A percentile compares a stretch with the other conserved stretches of the same genome.
Evolutionary conservation across 306 rosid genomes (phyloP).

Genomic region (Comarum palustre): DNA sequence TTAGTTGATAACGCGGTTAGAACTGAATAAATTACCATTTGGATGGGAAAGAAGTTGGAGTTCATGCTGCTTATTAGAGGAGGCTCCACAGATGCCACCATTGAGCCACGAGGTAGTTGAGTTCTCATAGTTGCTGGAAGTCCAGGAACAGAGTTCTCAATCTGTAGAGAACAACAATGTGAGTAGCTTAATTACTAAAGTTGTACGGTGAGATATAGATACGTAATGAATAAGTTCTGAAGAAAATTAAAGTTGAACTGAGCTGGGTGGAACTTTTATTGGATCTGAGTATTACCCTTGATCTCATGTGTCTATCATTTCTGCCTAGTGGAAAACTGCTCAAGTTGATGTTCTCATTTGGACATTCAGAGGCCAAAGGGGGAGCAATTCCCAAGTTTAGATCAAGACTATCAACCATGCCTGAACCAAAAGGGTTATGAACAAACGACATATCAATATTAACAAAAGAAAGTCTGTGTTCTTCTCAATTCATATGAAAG

Average conservation of each 20-base stretch:
- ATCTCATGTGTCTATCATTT: slow-evolving; percentile 40
- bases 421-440: slow-evolving; percentile 33
- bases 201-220: too few relatives aligned
- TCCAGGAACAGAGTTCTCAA: slow-evolving; percentile 40
- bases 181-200: slow-evolving; percentile 3
- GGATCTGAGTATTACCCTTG: slow-evolving; percentile 47
- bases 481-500: neutral
- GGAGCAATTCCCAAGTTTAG: slow-evolving; percentile 81
- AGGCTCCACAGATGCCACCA: slow-evolving; percentile 46
- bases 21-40: slow-evolving; percentile 41
- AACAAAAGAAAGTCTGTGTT: too few relatives aligned
- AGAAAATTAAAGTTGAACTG: slow-evolving; percentile 4
- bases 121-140: slow-evolving; percentile 34
- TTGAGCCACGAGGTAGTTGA: slow-evolving; percentile 43
- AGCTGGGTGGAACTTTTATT: neutral
- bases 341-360: slow-evolving; percentile 32
- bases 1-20: neutral
- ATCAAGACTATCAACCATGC: slow-evolving; percentile 55
- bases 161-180: slow-evolving; percentile 31
- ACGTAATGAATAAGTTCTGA: neutral
- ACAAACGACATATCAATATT: neutral
- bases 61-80: slow-evolving; percentile 33
- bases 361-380: slow-evolving; percentile 42
- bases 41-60: slow-evolving; percentile 47
- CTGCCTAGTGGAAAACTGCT: slow-evolving; percentile 42